phyloP scores from a whole-genome alignment of 2,329 filamentous ascomycete genomes.

The Diaporthe ilicicola region DNA sequence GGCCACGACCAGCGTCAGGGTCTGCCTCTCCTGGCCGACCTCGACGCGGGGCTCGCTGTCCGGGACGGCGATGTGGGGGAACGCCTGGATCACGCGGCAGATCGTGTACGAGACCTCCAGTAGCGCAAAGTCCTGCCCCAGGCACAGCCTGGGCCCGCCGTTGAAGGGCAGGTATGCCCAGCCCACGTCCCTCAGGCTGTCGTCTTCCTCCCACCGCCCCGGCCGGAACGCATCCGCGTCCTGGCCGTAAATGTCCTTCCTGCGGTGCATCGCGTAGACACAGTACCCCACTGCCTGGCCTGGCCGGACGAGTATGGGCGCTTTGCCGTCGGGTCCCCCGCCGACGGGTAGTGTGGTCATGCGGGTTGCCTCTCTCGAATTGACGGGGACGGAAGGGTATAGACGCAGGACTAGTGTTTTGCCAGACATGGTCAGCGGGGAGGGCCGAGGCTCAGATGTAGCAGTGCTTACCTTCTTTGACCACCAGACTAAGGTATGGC shows the following conservation, averaged over 20 bases:
- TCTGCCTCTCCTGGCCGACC: slow-evolving; percentile 38
- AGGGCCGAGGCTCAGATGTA: background rate
- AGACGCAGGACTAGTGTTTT: slow-evolving; percentile 40
- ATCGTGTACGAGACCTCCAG: slow-evolving; percentile 37
- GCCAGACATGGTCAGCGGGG: background rate
- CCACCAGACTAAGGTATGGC: slow-evolving; percentile 36
- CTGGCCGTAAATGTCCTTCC: slow-evolving; percentile 46
- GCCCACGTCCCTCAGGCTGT: slow-evolving; percentile 36
- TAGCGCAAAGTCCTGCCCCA: slow-evolving; percentile 46
- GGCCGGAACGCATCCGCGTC: slow-evolving; percentile 48
- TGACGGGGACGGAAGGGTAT: slow-evolving; percentile 46
- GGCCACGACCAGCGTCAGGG: slow-evolving; percentile 35
- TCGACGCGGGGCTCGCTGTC: slow-evolving; percentile 31
- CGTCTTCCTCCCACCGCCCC: slow-evolving; percentile 46
- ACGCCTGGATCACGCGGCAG: slow-evolving; percentile 34
- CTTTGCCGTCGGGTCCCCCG: slow-evolving; percentile 45
- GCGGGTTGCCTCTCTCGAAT: slow-evolving; percentile 41
- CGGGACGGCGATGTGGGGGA: slow-evolving; percentile 33
- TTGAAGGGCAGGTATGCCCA: slow-evolving; percentile 49
- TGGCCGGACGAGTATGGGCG: slow-evolving; percentile 42
- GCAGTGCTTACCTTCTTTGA: slow-evolving; percentile 29
- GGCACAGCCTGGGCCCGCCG: slow-evolving; percentile 46
- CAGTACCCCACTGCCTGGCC: slow-evolving; percentile 42
- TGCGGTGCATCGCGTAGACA: slow-evolving; percentile 43
- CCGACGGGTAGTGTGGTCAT: slow-evolving; percentile 47